phyloP scores from a whole-genome alignment of 352 stramenopile species.

The Phytophthora brassicae region DNA sequence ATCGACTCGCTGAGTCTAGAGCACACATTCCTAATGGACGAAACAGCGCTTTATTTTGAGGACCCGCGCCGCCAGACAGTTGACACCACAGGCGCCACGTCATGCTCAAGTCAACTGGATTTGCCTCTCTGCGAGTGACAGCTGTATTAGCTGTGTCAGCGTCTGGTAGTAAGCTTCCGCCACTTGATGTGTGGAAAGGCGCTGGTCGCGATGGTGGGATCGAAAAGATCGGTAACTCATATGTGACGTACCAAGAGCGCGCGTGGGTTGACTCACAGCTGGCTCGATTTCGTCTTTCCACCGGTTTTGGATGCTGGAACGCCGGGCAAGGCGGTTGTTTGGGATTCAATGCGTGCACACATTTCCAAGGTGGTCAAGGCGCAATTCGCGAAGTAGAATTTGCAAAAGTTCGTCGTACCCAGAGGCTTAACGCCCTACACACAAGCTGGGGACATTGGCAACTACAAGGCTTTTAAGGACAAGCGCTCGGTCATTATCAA shows the following conservation, averaged over 20 bases:
- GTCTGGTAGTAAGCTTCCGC: background rate
- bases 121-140: background rate
- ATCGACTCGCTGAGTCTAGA: background rate
- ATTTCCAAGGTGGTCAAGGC: no score
- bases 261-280: no score
- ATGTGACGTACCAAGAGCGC: no score
- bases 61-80: background rate
- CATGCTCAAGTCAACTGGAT: constrained; percentile 2
- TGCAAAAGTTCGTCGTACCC: background rate
- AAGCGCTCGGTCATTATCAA: no score
- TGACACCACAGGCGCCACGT: background rate
- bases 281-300: background rate
- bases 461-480: no score
- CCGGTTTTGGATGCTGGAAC: no score
- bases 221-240: no score
- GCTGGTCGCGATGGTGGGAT: background rate
- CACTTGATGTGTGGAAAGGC: constrained; percentile 1
- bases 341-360: no score
- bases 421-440: no score
- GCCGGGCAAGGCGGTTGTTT: no score
- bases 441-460: background rate
- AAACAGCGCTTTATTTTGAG: constrained; percentile 1
- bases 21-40: constrained; percentile 1
- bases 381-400: background rate
- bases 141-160: background rate